These are phyloP conservation scores for Papiliotrema fonsecae DNA, from an alignment of 1,284 basidiomycete genomes.

Conservation along the genomic window DNA sequence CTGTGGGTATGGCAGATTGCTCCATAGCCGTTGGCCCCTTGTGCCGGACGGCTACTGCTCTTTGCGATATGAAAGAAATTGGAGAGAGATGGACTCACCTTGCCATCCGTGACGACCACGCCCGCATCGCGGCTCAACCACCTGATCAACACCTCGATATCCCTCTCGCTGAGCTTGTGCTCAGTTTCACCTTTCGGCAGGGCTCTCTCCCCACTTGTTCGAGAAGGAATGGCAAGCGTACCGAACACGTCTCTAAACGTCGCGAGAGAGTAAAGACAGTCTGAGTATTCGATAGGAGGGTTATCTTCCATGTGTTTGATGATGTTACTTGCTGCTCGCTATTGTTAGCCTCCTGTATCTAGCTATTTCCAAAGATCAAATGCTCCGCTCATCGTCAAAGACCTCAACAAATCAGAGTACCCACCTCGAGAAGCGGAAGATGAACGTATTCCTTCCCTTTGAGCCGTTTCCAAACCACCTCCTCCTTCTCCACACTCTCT, in stretches of 20 bases:
- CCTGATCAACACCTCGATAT: constrained; percentile 66
- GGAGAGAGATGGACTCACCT: constrained; percentile 52
- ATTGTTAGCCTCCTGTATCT: neutral
- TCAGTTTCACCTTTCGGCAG: constrained; percentile 7
- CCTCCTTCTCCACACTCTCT: constrained; percentile 56
- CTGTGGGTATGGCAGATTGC: too few species aligned
- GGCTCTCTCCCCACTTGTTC: constrained; percentile 8
- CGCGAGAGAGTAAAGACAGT: constrained; percentile 60
- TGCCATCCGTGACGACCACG: constrained; percentile 59
- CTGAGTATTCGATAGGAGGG: constrained; percentile 55
- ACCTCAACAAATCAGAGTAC: too few species aligned
- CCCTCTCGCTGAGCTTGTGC: constrained; percentile 13
- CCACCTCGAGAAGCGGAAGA: constrained; percentile 48
- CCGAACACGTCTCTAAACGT: constrained; percentile 62
- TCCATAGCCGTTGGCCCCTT: too few species aligned
- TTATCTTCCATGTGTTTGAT: constrained; percentile 54
- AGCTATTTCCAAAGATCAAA: neutral
- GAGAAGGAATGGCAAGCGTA: constrained; percentile 47
- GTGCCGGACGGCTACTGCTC: neutral
- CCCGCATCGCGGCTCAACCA: constrained; percentile 72
- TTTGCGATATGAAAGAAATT: neutral
- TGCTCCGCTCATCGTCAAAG: neutral
- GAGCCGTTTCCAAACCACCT: constrained; percentile 59
- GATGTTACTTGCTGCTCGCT: constrained; percentile 59
- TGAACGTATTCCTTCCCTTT: constrained; percentile 70